These are phyloP conservation scores for Diplocarpon mali DNA, from an alignment of 2,329 filamentous ascomycete species.

Conservation along the genomic window DNA sequence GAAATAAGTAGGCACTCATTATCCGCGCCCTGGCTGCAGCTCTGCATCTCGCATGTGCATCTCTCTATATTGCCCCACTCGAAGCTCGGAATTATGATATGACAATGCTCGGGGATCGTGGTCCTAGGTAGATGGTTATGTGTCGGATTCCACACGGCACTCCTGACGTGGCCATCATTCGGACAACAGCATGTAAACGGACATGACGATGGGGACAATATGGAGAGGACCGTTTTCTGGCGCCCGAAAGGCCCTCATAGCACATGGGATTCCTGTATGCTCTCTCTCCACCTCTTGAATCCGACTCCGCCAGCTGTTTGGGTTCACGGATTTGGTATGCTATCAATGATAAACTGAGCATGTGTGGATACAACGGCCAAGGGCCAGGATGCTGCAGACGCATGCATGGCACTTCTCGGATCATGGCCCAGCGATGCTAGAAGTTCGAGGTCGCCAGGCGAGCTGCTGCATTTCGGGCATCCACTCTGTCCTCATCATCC, in stretches of 20 bases:
- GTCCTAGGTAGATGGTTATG: too few species aligned
- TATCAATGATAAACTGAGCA: constrained; percentile 10
- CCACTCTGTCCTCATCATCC: constrained; percentile 85
- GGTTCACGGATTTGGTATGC: constrained; percentile 10
- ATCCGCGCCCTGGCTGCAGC: too few species aligned
- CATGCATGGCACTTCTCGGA: neutral
- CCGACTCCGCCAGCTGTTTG: constrained; percentile 4
- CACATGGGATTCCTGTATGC: constrained; percentile 2
- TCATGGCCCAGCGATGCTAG: constrained; percentile 4
- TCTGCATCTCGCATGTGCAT: too few species aligned
- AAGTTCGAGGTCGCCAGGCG: constrained; percentile 9
- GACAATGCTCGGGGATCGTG: too few species aligned
- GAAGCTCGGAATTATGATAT: too few species aligned
- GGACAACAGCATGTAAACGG: constrained; percentile 6
- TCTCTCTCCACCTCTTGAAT: neutral
- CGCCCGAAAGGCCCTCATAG: neutral
- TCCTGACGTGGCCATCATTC: constrained; percentile 4
- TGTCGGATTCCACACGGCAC: too few species aligned
- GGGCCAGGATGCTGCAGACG: neutral
- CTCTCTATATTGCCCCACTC: too few species aligned
- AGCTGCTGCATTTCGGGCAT: constrained; percentile 70
- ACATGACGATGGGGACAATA: neutral
- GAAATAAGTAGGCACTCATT: too few species aligned
- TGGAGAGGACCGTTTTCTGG: too few species aligned
- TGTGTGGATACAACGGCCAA: constrained; percentile 13